A percentile compares a stretch with the other conserved stretches of the same genome.
Conservation (phyloP, 208 protist genomes). For the Crithidia expoeki region DNA sequence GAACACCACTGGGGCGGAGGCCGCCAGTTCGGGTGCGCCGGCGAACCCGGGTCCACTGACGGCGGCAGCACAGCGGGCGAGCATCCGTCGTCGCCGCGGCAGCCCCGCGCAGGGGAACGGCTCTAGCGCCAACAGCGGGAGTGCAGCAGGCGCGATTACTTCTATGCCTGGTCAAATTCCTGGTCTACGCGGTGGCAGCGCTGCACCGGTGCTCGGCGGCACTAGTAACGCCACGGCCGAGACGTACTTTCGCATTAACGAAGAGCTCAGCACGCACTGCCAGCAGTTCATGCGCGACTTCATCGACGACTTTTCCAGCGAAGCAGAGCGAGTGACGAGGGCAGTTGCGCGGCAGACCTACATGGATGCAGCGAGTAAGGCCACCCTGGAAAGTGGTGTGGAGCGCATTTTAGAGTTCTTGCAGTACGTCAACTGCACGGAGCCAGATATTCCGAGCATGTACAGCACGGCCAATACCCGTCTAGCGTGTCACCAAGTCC, state of each 20-base stretch:
- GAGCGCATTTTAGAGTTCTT: constrained; percentile 50
- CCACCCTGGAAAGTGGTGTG: constrained; percentile 52
- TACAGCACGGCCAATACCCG: constrained; percentile 53
- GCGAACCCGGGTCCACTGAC: constrained; percentile 12
- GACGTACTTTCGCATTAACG: constrained; percentile 43
- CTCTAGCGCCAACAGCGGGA: background rate
- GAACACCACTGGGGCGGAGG: background rate
- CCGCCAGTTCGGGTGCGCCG: background rate
- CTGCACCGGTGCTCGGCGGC: constrained; percentile 7
- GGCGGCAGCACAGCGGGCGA: constrained; percentile 18
- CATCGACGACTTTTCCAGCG: constrained; percentile 47
- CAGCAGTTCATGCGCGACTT: constrained; percentile 49
- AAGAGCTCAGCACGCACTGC: constrained; percentile 36
- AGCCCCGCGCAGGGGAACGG: constrained; percentile 36
- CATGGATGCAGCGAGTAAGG: constrained; percentile 51
- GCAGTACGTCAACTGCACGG: constrained; percentile 40
- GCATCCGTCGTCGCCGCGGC: constrained; percentile 35
- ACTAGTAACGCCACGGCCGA: constrained; percentile 24
- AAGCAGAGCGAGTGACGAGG: constrained; percentile 45
- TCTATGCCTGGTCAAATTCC: constrained; percentile 24
- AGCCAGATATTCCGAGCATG: constrained; percentile 46
- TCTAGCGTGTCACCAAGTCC: constrained; percentile 35
- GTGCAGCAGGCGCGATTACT: background rate
- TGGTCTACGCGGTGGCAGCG: constrained; percentile 18
- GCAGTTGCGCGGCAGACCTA: constrained; percentile 46